These are phyloP conservation scores for Leccinum ponderosum DNA, from an alignment of 1,284 basidiomycete species.

Conservation along the genomic window DNA sequence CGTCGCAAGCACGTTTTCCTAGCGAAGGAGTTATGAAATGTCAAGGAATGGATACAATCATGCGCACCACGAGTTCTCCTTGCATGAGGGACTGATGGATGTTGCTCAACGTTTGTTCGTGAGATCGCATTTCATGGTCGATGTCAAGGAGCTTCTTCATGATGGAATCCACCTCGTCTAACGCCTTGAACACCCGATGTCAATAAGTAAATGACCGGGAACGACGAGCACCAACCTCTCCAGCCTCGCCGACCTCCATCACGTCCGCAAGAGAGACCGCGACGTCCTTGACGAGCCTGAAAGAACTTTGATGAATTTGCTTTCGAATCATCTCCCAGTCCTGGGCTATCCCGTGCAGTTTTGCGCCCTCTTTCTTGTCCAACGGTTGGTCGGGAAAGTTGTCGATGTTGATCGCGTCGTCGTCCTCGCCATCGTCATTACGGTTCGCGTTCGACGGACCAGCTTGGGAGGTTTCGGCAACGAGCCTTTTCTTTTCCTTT, in stretches of 20 bases:
- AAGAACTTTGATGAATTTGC: conserved; percentile 45
- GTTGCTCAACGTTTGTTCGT: conserved; percentile 53
- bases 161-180: conserved; percentile 58
- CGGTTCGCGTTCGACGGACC: conserved; percentile 22
- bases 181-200: conserved; percentile 39
- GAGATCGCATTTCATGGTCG: conserved; percentile 54
- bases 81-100: conserved; percentile 55
- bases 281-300: conserved; percentile 51
- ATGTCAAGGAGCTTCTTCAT: conserved; percentile 71
- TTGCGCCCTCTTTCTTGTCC: conserved; percentile 46
- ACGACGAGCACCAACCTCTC: conserved; percentile 42
- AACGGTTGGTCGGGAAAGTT: conserved; percentile 66
- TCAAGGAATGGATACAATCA: not conserved
- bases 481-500: conserved; percentile 39
- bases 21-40: not conserved
- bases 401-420: conserved; percentile 53
- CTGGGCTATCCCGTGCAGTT: conserved; percentile 51
- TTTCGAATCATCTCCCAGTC: conserved; percentile 61
- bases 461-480: conserved; percentile 20
- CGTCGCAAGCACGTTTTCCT: conserved; percentile 49
- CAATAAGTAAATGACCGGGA: not conserved
- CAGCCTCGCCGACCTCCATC: conserved; percentile 51
- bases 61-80: conserved; percentile 59
- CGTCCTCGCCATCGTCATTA: conserved; percentile 42
- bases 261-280: conserved; percentile 64